A percentile compares a stretch with the other conserved stretches of the same genome.
Evolutionary conservation across 805 yeast genomes (phyloP).

Genomic region (Lipomyces kockii): DNA sequence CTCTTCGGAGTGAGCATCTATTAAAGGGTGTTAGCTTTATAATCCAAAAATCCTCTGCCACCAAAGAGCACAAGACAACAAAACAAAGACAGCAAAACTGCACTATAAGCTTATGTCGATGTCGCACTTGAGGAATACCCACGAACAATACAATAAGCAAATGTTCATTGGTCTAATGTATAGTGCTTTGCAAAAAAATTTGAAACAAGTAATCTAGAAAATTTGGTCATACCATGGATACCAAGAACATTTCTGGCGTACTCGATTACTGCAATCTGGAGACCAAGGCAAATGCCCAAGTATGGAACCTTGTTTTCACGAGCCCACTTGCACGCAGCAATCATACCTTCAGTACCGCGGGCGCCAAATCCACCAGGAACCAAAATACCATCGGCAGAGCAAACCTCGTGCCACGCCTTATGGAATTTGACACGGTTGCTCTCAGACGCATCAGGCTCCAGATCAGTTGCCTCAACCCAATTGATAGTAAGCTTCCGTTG

Average conservation of each 20-base stretch:
- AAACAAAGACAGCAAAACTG: constrained; percentile 3
- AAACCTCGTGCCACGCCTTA: constrained; percentile 91
- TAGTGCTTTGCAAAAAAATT: constrained; percentile 21
- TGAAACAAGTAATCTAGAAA: neutral
- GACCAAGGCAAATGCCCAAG: constrained; percentile 95
- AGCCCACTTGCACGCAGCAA: constrained; percentile 97
- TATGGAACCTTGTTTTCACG: constrained; percentile 92
- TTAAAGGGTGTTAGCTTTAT: constrained; percentile 23
- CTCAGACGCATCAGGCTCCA: constrained; percentile 63
- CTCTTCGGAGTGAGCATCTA: constrained; percentile 37
- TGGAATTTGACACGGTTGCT: constrained; percentile 80
- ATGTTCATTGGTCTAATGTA: constrained; percentile 28
- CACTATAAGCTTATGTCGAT: constrained; percentile 13
- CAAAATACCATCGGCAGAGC: constrained; percentile 93
- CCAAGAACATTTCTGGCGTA: constrained; percentile 82
- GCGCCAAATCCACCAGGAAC: constrained; percentile 99
- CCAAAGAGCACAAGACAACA: neutral
- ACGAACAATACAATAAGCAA: constrained; percentile 14
- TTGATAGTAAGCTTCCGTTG: constrained; percentile 80
- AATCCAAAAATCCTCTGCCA: neutral
- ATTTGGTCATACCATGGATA: constrained; percentile 60
- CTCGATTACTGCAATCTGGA: constrained; percentile 96
- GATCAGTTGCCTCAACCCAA: constrained; percentile 95
- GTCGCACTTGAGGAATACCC: constrained; percentile 37
- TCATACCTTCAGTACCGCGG: constrained; percentile 98